Percentiles rank a stretch among this genome's conserved stretches.
Conservation (phyloP, 768 basidiomycete species). For the Phylloporus scabripes region DNA sequence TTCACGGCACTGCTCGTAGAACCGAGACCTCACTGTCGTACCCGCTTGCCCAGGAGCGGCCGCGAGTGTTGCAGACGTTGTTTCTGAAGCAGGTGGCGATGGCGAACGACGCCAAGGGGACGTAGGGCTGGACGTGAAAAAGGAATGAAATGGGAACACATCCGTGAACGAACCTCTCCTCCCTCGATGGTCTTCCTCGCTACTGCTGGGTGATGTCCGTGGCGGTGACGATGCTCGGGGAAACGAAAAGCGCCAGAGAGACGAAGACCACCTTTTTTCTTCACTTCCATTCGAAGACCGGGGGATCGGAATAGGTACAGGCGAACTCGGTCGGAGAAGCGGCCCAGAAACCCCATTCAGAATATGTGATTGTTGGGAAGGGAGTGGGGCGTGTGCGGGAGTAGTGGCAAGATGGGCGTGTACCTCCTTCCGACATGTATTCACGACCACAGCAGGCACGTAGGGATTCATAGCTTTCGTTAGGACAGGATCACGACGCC, state of each 20-base stretch:
- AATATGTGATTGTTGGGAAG: conserved; percentile 10
- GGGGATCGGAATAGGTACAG: conserved; percentile 28
- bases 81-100: conserved; percentile 37
- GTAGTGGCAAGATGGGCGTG: conserved; percentile 6
- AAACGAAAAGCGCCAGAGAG: conserved; percentile 33
- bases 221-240: conserved; percentile 27
- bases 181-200: conserved; percentile 24
- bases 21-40: conserved; percentile 19
- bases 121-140: conserved; percentile 29
- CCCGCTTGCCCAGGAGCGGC: conserved; percentile 20
- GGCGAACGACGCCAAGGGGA: conserved; percentile 33
- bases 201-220: conserved; percentile 19
- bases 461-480: conserved; percentile 23
- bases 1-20: conserved; percentile 31
- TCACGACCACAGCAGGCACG: conserved; percentile 24
- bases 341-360: conserved; percentile 9
- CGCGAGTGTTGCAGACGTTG: conserved; percentile 25
- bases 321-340: conserved; percentile 23
- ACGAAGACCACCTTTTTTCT: conserved; percentile 31
- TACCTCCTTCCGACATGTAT: conserved; percentile 24
- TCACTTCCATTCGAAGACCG: conserved; percentile 29
- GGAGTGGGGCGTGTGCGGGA: conserved; percentile 10
- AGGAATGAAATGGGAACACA: conserved; percentile 45
- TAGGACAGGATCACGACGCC: conserved; percentile 27
- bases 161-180: conserved; percentile 30